Evolutionary conservation across 2,329 filamentous ascomycete genomes (phyloP), one percentile per base, ranked within the genome.

Genomic region (Magnaporthales sp.): DNA sequence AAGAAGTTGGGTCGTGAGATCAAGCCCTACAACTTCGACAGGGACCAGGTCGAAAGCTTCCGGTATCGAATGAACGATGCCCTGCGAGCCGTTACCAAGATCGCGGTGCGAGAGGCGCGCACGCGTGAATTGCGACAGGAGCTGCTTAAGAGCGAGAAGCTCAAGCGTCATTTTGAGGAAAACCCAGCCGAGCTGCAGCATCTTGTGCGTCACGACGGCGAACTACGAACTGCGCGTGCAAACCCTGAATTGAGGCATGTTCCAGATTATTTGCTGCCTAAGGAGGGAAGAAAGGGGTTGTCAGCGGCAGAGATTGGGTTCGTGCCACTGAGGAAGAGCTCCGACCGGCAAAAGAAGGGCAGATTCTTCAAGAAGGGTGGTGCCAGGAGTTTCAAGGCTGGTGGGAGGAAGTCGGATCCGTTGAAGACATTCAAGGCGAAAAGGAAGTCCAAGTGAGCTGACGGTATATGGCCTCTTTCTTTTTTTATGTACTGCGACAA

Each of bases 161-260:
- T 99, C 66, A 93, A 95, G 78, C 86, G 93, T 75, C 92, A 98
- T 81, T 99, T 98, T 74, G 95, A 98, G 75, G 95, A 99, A 77
- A 97, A 99, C 76, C 95, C 95, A 0, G 88, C 90, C 32, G 94
- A 98, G 75, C 80, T 98, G 70, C 86, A 88, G 51, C 92, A 97
- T 75, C 82, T 98, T 70, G 46, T 51, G 38, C 87, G 94, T 29
- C 95, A 99, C 75, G 95, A 99, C 75, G 89, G 89, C 51, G 94
- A 97, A 76, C 82, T 96, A 67, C 86, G 93, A 68, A 89, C 93
- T 27, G 92, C 93, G 15, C 83, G 91, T 68, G 88, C 93, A 62
- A 93, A 98, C 78, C 86, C 91, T 8, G 95, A 99, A 80, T 81
- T 99, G 70, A 96, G 92, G 78, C 92, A 97, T 76, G 91, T 99